Evolutionary conservation across 2,329 filamentous ascomycete species (phyloP).

Genomic region (Dothistroma pini): DNA sequence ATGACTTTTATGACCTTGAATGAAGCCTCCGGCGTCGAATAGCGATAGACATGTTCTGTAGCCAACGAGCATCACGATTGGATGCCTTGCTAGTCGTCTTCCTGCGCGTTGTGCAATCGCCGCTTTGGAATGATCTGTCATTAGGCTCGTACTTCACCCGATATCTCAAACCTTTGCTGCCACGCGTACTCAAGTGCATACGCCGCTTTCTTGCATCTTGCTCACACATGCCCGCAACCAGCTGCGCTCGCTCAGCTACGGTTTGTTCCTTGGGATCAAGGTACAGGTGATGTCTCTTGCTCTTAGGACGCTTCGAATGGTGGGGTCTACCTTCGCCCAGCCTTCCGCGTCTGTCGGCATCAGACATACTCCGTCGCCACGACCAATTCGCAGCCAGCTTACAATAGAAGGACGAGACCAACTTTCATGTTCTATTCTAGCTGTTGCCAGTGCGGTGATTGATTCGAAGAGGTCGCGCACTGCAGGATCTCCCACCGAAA

Average conservation of each 20-base stretch:
- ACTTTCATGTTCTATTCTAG: slow-evolving; percentile 3
- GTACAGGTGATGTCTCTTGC: background rate
- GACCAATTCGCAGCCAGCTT: background rate
- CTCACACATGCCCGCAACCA: background rate
- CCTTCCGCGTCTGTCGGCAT: background rate
- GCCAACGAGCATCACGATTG: too few relatives aligned
- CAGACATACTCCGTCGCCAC: background rate
- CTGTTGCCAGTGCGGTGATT: background rate
- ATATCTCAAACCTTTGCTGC: too few relatives aligned
- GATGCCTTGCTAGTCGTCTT: too few relatives aligned
- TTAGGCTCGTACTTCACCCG: too few relatives aligned
- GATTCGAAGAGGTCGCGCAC: background rate
- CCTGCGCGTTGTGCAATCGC: too few relatives aligned
- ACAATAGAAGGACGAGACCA: background rate
- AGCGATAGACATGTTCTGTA: too few relatives aligned
- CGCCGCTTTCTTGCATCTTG: background rate
- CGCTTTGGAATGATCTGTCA: too few relatives aligned
- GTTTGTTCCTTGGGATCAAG: background rate
- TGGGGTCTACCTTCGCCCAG: background rate
- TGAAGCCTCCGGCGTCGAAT: background rate
- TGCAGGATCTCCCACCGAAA: background rate
- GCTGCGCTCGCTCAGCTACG: background rate
- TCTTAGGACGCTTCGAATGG: background rate
- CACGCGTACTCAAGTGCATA: background rate
- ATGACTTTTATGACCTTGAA: background rate